These are phyloP conservation scores for Hymenotorrendiella dingleyae DNA, from an alignment of 2,329 filamentous ascomycete genomes.

Conservation along the genomic window DNA sequence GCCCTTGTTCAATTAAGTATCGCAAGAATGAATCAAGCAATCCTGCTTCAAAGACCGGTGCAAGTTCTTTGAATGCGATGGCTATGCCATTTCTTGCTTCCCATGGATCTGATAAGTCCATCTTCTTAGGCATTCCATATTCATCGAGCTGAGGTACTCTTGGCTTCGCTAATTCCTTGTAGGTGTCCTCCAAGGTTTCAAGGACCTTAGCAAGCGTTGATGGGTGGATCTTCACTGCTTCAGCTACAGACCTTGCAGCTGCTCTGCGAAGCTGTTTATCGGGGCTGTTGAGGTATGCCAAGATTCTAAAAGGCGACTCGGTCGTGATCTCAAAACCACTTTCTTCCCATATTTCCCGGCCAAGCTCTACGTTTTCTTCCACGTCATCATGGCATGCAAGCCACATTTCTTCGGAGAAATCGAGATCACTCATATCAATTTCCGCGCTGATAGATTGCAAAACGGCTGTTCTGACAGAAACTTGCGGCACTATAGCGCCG, in stretches of 20 bases:
- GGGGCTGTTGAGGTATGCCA: slow-evolving; percentile 73
- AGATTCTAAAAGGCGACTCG: slow-evolving; percentile 59
- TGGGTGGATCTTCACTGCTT: slow-evolving; percentile 58
- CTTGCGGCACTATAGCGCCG: slow-evolving; percentile 73
- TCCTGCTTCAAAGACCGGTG: slow-evolving; percentile 59
- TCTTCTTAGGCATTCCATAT: slow-evolving; percentile 90
- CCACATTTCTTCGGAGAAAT: slow-evolving; percentile 89
- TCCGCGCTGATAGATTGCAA: slow-evolving; percentile 88
- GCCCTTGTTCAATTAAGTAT: slow-evolving; percentile 80
- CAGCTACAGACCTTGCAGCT: slow-evolving; percentile 74
- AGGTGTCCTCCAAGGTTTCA: slow-evolving; percentile 60
- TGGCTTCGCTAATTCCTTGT: slow-evolving; percentile 74
- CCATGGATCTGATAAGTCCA: slow-evolving; percentile 84
- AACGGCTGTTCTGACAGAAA: slow-evolving; percentile 74
- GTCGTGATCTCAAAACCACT: slow-evolving; percentile 69
- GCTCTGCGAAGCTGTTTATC: slow-evolving; percentile 80
- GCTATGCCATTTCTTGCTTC: slow-evolving; percentile 86
- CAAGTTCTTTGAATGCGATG: slow-evolving; percentile 77
- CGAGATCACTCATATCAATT: slow-evolving; percentile 81
- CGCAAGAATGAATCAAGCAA: slow-evolving; percentile 72
- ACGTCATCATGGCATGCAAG: slow-evolving; percentile 87
- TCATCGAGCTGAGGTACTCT: slow-evolving; percentile 80
- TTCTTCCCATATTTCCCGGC: slow-evolving; percentile 89
- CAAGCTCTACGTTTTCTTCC: slow-evolving; percentile 78
- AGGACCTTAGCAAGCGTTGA: slow-evolving; percentile 58